Conservation (phyloP, 345 rosid genomes). For the Eucalyptus viminalis region DNA sequence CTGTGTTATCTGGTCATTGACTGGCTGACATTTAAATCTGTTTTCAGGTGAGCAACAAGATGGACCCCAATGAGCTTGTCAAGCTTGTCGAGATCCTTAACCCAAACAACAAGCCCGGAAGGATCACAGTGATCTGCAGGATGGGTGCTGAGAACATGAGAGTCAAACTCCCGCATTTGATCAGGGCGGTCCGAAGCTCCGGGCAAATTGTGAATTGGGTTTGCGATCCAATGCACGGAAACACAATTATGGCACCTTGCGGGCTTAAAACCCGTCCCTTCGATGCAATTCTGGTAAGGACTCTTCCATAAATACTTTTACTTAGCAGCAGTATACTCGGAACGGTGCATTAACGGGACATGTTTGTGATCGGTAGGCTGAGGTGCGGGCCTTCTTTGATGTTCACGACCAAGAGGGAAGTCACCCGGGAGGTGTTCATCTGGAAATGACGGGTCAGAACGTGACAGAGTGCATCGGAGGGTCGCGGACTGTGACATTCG, state of each 20-base stretch:
- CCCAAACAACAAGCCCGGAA: slow-evolving; percentile 3
- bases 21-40: not conserved
- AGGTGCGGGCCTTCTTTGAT: slow-evolving; percentile 13
- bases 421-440: slow-evolving; percentile 13
- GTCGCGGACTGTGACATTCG: slow-evolving; percentile 2
- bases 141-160: slow-evolving; percentile 13
- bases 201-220: slow-evolving; percentile 11
- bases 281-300: slow-evolving; percentile 4
- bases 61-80: slow-evolving; percentile 9
- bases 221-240: slow-evolving; percentile 11
- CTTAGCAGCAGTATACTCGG: not conserved
- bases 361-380: not conserved
- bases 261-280: slow-evolving; percentile 11
- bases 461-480: slow-evolving; percentile 18
- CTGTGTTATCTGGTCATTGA: not conserved
- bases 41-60: slow-evolving; percentile 10
- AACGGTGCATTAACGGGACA: not conserved
- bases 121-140: slow-evolving; percentile 4
- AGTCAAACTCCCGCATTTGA: slow-evolving; percentile 7
- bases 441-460: slow-evolving; percentile 19
- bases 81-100: slow-evolving; percentile 5
- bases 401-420: slow-evolving; percentile 21
- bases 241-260: slow-evolving; percentile 10
- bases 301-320: not conserved
- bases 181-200: slow-evolving; percentile 1